Evolutionary conservation across 1,284 basidiomycete genomes (phyloP), one percentile per base, ranked within the genome.

Genomic region (Ustilago tritici): DNA sequence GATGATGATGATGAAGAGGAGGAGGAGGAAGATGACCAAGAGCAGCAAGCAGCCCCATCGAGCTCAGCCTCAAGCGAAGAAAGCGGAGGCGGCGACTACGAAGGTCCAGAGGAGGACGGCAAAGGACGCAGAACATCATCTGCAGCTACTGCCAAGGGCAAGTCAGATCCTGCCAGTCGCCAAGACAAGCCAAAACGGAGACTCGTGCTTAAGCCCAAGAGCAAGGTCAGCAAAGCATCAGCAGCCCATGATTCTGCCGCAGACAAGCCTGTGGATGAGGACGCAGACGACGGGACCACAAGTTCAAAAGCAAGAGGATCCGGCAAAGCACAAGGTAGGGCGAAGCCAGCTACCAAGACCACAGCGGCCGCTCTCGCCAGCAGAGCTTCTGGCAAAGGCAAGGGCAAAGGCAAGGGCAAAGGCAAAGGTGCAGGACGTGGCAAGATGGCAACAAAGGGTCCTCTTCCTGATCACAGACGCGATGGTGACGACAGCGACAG

Each of bases 191-290:
- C 67, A 40, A 77, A 66, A 63, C 70, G 68, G 17, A 69, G 61
- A 36, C 61, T 79, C 9, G 70, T 76, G 54, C 77, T 66, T 61
- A 78, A 61, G 46, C 65, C 71, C 40, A 79, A 67, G 69, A 76
- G 49, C 56, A 74, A 65, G 64, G 65, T 73, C 3, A 61, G 64
- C 50, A 72, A 72, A 56, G 53, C 64, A 31, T 46, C 60, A 3
- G 19, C 55, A 11, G 60, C 38, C 28, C 52, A 66, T n/a, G 47
- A 59, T n/a, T 50, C 64, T 14, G 68, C 56, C 43, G 70, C 63
- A 7, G 65, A 72, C 14, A 65, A 64, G 38, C 34, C 58, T 1
- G 46, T 55, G 40, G 65, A 60, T 8, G 46, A 41, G 6, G 32
- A 49, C 35, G 58, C 53, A 47, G 47, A 19, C 15, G 46, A 46